Evolutionary conservation across 2,329 filamentous ascomycete genomes (phyloP).

Genomic region (Fusarium tanahbumbuense): DNA sequence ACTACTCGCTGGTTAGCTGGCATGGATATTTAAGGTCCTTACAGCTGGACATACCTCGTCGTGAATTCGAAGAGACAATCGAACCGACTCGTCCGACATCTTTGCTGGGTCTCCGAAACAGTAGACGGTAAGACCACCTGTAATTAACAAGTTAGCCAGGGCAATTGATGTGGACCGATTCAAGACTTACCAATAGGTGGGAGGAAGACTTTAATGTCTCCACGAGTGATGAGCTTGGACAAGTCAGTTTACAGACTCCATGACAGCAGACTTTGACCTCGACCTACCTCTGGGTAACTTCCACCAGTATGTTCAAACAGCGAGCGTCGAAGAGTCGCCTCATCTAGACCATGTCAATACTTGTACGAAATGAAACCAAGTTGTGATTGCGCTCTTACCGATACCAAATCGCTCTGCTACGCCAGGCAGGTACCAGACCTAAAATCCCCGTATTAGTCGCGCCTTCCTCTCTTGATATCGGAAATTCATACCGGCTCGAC

Average conservation of each 20-base stretch:
- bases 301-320: conserved; percentile 96
- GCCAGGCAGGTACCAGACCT: conserved; percentile 84
- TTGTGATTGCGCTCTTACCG: conserved; percentile 58
- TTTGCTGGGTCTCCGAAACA: conserved; percentile 96
- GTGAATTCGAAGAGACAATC: conserved; percentile 84
- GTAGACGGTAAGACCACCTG: conserved; percentile 91
- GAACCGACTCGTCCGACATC: conserved; percentile 86
- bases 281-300: conserved; percentile 83
- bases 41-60: conserved; percentile 62
- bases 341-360: conserved; percentile 66
- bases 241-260: conserved; percentile 36
- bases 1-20: conserved; percentile 57
- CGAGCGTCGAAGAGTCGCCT: conserved; percentile 84
- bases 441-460: conserved; percentile 5
- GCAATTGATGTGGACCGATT: neutral
- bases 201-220: conserved; percentile 94
- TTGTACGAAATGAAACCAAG: neutral
- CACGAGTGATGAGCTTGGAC: conserved; percentile 81
- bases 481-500: conserved; percentile 81
- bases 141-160: conserved; percentile 15
- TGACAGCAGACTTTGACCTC: neutral
- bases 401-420: conserved; percentile 95
- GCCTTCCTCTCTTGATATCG: neutral
- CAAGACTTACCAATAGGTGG: conserved; percentile 80
- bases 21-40: neutral